Conservation (phyloP, 2,329 filamentous ascomycete genomes). For the Fusarium luffae region DNA sequence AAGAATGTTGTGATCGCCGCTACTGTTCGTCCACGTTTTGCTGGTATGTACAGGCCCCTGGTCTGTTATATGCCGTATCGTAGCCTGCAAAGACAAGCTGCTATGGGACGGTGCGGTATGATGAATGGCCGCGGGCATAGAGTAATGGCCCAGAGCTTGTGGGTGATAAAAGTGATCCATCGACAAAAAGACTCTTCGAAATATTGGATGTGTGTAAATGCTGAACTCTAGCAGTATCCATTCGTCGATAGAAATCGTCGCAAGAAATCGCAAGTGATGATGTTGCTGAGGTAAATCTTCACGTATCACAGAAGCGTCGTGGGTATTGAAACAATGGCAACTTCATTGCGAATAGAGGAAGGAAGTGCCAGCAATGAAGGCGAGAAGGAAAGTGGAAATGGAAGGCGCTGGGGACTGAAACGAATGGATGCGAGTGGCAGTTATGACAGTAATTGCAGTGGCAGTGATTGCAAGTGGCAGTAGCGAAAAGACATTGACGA, state of each 20-base stretch:
- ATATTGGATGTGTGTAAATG: constrained; percentile 18
- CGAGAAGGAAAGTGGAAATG: constrained; percentile 1
- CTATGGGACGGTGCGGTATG: constrained; percentile 43
- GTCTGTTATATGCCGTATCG: constrained; percentile 41
- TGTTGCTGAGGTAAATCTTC: constrained; percentile 26
- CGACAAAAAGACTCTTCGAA: constrained; percentile 1
- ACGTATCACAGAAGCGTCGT: constrained; percentile 35
- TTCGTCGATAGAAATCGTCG: constrained; percentile 25
- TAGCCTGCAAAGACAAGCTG: constrained; percentile 44
- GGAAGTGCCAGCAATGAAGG: background rate
- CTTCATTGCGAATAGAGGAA: constrained; percentile 38
- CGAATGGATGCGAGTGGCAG: background rate
- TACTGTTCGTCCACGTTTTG: constrained; percentile 69
- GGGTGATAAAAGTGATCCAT: constrained; percentile 36
- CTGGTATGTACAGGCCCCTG: constrained; percentile 54
- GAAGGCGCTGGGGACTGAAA: constrained; percentile 10
- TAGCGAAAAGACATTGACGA: constrained; percentile 4
- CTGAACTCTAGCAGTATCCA: constrained; percentile 11
- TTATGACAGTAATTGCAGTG: constrained; percentile 31
- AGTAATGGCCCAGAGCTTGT: constrained; percentile 28
- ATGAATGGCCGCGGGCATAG: constrained; percentile 19
- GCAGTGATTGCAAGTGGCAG: constrained; percentile 31
- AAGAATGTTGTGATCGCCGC: constrained; percentile 59
- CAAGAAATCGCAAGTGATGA: constrained; percentile 9
- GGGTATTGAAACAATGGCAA: constrained; percentile 25